These are phyloP conservation scores for Penicillium steckii DNA, from an alignment of 495 filamentous ascomycete genomes.

Conservation along the genomic window DNA sequence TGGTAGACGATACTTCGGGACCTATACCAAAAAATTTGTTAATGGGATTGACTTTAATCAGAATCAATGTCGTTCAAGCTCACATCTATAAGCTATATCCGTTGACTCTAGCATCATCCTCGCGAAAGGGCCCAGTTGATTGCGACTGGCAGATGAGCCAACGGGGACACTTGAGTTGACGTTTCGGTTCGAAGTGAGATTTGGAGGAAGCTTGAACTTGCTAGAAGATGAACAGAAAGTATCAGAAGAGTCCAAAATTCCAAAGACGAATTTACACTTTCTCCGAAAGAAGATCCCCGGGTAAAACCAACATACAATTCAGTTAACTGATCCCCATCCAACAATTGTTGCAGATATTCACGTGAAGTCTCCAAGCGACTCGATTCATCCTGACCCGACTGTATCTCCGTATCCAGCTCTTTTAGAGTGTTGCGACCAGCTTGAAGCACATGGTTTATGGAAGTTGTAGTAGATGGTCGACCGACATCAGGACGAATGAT, in stretches of 20 bases:
- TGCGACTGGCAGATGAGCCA: conserved; percentile 20
- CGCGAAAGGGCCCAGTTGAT: conserved; percentile 54
- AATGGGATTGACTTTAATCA: too few relatives aligned
- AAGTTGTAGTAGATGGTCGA: conserved; percentile 41
- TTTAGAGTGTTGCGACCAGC: conserved; percentile 42
- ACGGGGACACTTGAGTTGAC: conserved; percentile 17
- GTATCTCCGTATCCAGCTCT: conserved; percentile 41
- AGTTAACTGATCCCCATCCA: conserved; percentile 65
- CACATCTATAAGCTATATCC: conserved; percentile 55
- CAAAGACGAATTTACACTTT: too few relatives aligned
- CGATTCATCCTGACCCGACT: conserved; percentile 38
- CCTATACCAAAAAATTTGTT: too few relatives aligned
- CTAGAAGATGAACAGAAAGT: conserved; percentile 40
- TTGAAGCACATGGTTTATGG: conserved; percentile 46
- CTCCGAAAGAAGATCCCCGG: too few relatives aligned
- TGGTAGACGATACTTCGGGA: conserved; percentile 32
- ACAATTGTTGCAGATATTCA: conserved; percentile 66
- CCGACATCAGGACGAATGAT: conserved; percentile 42
- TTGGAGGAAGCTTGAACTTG: conserved; percentile 62
- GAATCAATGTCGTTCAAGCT: conserved; percentile 16
- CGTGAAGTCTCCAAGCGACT: conserved; percentile 47
- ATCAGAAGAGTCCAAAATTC: neutral
- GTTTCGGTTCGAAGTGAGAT: conserved; percentile 21
- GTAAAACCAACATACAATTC: conserved; percentile 62
- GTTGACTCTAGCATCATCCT: conserved; percentile 57